phyloP scores from a whole-genome alignment of 192 early-diverging fungal genomes.

The Linnemannia elongata region DNA sequence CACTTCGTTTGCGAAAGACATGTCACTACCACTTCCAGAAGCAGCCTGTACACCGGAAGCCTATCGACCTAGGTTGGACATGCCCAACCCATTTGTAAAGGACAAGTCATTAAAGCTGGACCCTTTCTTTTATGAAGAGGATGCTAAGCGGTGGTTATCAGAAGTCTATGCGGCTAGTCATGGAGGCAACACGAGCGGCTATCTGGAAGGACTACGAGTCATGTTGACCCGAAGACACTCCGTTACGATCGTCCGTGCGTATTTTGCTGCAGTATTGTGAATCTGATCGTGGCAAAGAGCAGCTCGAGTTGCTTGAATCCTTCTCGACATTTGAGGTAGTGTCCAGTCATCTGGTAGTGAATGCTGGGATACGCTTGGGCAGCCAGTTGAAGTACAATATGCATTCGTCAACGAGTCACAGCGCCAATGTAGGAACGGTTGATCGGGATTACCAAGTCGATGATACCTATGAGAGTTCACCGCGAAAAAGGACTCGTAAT shows the following conservation, averaged over 20 bases:
- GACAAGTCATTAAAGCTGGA: constrained; percentile 13
- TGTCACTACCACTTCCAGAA: constrained; percentile 15
- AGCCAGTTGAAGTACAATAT: neutral
- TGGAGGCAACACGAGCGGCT: constrained; percentile 9
- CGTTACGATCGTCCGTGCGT: constrained; percentile 7
- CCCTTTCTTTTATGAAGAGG: neutral
- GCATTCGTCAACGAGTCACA: neutral
- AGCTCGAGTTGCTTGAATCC: constrained; percentile 1
- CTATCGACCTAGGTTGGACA: constrained; percentile 1
- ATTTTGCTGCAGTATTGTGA: constrained; percentile 16
- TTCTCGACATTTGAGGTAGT: constrained; percentile 14
- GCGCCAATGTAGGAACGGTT: neutral
- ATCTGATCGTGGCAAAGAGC: constrained; percentile 10
- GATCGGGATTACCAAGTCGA: neutral
- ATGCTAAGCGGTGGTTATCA: constrained; percentile 6
- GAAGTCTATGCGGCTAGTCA: constrained; percentile 14
- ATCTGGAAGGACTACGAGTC: constrained; percentile 1
- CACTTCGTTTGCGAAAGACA: neutral
- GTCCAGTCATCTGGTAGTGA: constrained; percentile 8
- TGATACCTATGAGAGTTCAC: neutral
- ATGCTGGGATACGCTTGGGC: constrained; percentile 4
- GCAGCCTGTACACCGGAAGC: neutral
- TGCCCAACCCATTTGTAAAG: constrained; percentile 5
- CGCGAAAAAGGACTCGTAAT: neutral
- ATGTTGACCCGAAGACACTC: constrained; percentile 6